Evolutionary conservation across 441 rosid species (phyloP).

Genomic region (Flueggea neowawraea): DNA sequence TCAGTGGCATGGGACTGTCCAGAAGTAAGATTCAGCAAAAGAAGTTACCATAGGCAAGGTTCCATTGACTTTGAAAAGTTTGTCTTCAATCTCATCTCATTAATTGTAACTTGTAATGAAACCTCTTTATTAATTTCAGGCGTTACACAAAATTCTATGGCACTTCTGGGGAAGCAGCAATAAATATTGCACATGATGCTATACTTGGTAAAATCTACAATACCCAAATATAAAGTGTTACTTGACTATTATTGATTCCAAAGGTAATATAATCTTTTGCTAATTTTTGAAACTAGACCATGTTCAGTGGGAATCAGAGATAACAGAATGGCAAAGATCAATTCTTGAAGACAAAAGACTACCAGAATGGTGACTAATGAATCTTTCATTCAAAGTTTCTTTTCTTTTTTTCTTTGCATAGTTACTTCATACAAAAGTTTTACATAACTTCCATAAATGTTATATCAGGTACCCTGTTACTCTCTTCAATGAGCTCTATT

Average conservation of each 20-base stretch:
- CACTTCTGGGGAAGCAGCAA: slow-evolving; percentile 62
- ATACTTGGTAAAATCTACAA: slow-evolving; percentile 48
- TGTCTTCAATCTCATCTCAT: not conserved
- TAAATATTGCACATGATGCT: slow-evolving; percentile 74
- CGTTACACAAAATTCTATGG: slow-evolving; percentile 85
- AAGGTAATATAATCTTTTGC: no score
- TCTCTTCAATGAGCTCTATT: slow-evolving; percentile 90
- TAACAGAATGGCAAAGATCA: slow-evolving; percentile 91
- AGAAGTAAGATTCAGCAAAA: slow-evolving; percentile 63
- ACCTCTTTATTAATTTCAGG: slow-evolving; percentile 32
- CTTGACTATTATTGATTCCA: no score
- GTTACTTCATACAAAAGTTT: no score
- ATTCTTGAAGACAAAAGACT: slow-evolving; percentile 81
- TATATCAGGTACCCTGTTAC: slow-evolving; percentile 61
- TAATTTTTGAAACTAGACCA: slow-evolving; percentile 40
- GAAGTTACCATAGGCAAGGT: slow-evolving; percentile 63
- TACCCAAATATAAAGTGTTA: not conserved
- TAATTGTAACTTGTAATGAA: slow-evolving; percentile 7
- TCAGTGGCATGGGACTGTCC: slow-evolving; percentile 94
- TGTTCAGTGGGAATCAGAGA: slow-evolving; percentile 67
- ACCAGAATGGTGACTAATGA: slow-evolving; percentile 61
- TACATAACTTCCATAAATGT: not conserved
- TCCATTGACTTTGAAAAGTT: not conserved
- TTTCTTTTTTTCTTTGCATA: no score
- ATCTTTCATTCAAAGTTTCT: no score